These are phyloP conservation scores for Plasmopara viticola DNA, from an alignment of 352 stramenopile species.

Conservation along the genomic window DNA sequence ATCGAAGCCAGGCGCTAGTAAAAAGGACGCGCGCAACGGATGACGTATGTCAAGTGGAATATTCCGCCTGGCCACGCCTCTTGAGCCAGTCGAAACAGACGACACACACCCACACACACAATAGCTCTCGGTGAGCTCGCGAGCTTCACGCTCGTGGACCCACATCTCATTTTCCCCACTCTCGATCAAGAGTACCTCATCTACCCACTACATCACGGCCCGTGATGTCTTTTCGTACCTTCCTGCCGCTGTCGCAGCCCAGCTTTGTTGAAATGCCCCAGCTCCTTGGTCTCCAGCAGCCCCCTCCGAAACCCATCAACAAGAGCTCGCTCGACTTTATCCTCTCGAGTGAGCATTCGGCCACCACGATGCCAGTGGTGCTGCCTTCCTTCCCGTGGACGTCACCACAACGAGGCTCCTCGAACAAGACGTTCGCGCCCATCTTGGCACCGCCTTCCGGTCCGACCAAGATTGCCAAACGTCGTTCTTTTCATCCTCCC, in stretches of 20 bases:
- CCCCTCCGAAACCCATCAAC: slow-evolving; percentile 26
- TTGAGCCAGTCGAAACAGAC: slow-evolving; percentile 14
- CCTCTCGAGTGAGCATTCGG: slow-evolving; percentile 21
- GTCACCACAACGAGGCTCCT: slow-evolving; percentile 25
- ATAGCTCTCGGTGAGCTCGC: slow-evolving; percentile 30
- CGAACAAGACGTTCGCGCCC: slow-evolving; percentile 32
- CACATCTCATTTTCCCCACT: slow-evolving; percentile 34
- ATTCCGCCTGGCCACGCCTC: slow-evolving; percentile 23
- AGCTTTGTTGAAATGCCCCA: slow-evolving; percentile 36
- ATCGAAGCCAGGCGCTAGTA: slow-evolving; percentile 20
- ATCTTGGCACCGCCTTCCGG: slow-evolving; percentile 24
- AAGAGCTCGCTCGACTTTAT: slow-evolving; percentile 57
- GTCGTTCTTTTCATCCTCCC: slow-evolving; percentile 21
- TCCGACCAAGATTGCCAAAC: slow-evolving; percentile 27
- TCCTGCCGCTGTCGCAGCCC: slow-evolving; percentile 30
- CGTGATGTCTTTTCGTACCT: slow-evolving; percentile 36
- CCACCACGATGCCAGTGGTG: slow-evolving; percentile 17
- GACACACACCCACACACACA: slow-evolving; percentile 5
- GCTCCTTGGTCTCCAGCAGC: slow-evolving; percentile 26
- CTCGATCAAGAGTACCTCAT: slow-evolving; percentile 23
- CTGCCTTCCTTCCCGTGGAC: slow-evolving; percentile 25
- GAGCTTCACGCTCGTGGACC: slow-evolving; percentile 4
- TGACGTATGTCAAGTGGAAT: slow-evolving; percentile 41
- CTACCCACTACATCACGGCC: slow-evolving; percentile 15
- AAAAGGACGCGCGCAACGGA: slow-evolving; percentile 26